Conservation (phyloP, 2,329 filamentous ascomycete genomes). For the Colletotrichum magnum region DNA sequence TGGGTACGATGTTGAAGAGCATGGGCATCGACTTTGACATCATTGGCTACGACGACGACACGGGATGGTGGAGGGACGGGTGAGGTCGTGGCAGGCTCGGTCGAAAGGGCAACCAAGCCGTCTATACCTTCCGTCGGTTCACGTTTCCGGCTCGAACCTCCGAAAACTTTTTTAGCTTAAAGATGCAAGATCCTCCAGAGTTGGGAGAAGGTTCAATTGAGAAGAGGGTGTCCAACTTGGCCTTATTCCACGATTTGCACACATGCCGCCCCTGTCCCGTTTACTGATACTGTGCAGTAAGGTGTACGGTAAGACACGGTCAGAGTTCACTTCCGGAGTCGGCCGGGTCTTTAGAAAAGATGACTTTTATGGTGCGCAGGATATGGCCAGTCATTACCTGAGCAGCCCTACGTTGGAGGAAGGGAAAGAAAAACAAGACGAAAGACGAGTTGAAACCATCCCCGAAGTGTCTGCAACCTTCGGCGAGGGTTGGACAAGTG, state of each 20-base stretch:
- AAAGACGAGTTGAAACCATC: neutral
- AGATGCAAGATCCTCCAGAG: conserved; percentile 5
- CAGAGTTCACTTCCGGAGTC: neutral
- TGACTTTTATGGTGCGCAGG: conserved; percentile 4
- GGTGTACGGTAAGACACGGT: too few species aligned
- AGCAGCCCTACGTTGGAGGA: conserved; percentile 12
- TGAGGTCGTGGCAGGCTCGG: conserved; percentile 13
- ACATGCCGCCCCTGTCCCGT: too few species aligned
- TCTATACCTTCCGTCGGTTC: neutral
- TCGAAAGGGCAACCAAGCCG: neutral
- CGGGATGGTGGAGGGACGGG: conserved; percentile 39
- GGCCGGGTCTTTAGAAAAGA: neutral
- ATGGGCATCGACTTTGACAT: conserved; percentile 39
- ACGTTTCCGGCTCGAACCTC: neutral
- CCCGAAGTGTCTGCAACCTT: neutral
- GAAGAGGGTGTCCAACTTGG: neutral
- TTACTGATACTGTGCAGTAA: too few species aligned
- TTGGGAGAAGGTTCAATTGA: conserved; percentile 6
- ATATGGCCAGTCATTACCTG: neutral
- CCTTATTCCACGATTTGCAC: neutral
- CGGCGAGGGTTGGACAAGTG: neutral
- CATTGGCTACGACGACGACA: conserved; percentile 42
- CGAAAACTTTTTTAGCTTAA: neutral
- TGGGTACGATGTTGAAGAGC: conserved; percentile 42
- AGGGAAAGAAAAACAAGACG: neutral